Evolutionary conservation across 208 protist species (phyloP).

Genomic region (Leishmania major): DNA sequence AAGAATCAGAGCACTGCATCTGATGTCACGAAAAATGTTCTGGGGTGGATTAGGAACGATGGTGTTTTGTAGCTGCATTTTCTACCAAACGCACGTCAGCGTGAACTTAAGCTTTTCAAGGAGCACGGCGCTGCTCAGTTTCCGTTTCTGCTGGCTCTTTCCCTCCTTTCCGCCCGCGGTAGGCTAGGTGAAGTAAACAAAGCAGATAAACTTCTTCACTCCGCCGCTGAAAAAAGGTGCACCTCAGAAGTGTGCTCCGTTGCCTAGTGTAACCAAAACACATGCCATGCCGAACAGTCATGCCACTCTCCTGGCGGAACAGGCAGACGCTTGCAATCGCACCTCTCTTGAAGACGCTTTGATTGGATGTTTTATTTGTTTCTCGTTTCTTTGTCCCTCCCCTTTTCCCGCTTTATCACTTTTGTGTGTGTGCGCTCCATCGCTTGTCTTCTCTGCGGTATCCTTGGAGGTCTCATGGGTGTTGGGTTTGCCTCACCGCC

Average conservation of each 20-base stretch:
- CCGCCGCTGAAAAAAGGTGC: neutral
- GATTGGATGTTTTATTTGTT: neutral
- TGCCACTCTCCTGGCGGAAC: neutral
- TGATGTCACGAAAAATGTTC: constrained; percentile 79
- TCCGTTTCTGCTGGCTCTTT: neutral
- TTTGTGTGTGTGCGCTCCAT: neutral
- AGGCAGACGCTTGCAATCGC: neutral
- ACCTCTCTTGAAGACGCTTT: neutral
- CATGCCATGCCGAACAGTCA: neutral
- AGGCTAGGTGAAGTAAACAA: neutral
- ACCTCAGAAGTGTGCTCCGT: neutral
- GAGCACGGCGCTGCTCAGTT: neutral
- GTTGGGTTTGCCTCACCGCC: neutral
- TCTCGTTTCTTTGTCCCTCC: too few relatives aligned
- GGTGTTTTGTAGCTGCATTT: constrained; percentile 9
- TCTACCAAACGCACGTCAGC: neutral
- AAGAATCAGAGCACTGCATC: constrained; percentile 75
- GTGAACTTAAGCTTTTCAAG: neutral
- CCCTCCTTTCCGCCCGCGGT: neutral
- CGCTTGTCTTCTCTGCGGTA: neutral
- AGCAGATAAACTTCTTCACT: neutral
- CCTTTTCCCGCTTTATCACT: neutral
- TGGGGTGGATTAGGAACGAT: constrained; percentile 86
- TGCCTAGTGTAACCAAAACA: neutral
- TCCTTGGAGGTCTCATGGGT: neutral